phyloP scores from a whole-genome alignment of 805 yeast genomes.

The Suhomyces faveliae region DNA sequence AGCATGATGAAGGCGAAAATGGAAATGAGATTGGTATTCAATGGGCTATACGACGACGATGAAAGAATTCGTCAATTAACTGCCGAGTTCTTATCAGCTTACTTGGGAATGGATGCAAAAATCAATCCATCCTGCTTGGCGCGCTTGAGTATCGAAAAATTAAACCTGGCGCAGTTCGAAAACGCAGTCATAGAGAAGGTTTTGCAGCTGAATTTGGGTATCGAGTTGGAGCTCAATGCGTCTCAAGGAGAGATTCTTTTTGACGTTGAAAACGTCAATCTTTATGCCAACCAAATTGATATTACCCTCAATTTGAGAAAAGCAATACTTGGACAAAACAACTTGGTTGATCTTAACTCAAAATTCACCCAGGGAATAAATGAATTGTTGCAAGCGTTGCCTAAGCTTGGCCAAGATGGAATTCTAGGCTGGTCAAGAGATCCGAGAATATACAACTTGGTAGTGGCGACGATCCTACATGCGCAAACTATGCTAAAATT shows the following conservation, averaged over 20 bases:
- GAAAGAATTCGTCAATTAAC: slow-evolving; percentile 52
- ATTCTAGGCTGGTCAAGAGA: slow-evolving; percentile 10
- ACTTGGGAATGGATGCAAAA: not conserved
- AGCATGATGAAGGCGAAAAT: not conserved
- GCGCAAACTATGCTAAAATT: not conserved
- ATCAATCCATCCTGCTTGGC: slow-evolving; percentile 7
- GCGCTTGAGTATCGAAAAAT: not conserved
- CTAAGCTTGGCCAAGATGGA: slow-evolving; percentile 3
- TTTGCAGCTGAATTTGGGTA: not conserved
- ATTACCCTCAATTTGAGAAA: not conserved
- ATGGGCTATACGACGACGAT: slow-evolving; percentile 64
- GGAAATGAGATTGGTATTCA: slow-evolving; percentile 23
- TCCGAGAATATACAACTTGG: slow-evolving; percentile 4
- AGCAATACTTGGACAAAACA: not conserved
- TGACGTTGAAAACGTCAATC: slow-evolving; percentile 64
- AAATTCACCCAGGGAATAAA: not conserved
- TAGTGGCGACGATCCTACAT: slow-evolving; percentile 6
- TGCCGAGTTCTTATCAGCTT: slow-evolving; percentile 36
- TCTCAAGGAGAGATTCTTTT: slow-evolving; percentile 42
- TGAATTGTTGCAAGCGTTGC: not conserved
- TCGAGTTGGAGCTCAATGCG: not conserved
- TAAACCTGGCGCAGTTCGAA: not conserved
- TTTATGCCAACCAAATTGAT: slow-evolving; percentile 52
- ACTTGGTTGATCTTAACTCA: not conserved
- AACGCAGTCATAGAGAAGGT: not conserved